These are phyloP conservation scores for Pyrrhoderma lamaoense DNA, from an alignment of 1,284 basidiomycete species.

Conservation along the genomic window DNA sequence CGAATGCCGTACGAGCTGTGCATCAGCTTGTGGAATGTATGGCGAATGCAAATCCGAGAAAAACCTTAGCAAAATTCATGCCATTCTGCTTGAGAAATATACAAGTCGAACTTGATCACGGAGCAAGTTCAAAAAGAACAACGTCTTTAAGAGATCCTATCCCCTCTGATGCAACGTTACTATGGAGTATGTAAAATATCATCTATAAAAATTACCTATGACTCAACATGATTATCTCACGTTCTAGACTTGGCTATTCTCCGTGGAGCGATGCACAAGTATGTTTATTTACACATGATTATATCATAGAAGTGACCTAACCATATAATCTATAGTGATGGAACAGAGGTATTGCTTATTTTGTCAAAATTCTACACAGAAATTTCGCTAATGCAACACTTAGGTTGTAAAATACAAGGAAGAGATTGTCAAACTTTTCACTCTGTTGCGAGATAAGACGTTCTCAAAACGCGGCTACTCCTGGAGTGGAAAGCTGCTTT, in stretches of 20 bases:
- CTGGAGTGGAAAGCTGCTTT: constrained; percentile 74
- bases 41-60: constrained; percentile 71
- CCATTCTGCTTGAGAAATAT: constrained; percentile 72
- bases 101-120: constrained; percentile 71
- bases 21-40: constrained; percentile 85
- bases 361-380: not conserved
- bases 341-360: constrained; percentile 42
- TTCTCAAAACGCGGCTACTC: constrained; percentile 81
- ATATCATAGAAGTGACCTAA: constrained; percentile 8
- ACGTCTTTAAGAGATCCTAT: constrained; percentile 69
- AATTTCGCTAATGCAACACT: constrained; percentile 14
- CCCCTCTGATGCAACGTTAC: constrained; percentile 80
- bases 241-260: constrained; percentile 59
- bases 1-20: constrained; percentile 82
- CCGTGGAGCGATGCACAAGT: constrained; percentile 65
- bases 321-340: constrained; percentile 39
- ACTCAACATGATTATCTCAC: constrained; percentile 1
- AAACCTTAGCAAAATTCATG: constrained; percentile 73
- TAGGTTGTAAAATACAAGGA: constrained; percentile 60
- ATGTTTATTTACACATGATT: constrained; percentile 26
- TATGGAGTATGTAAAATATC: constrained; percentile 62
- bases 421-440: constrained; percentile 59
- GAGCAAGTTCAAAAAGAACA: constrained; percentile 78
- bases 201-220: constrained; percentile 2
- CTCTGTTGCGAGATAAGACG: constrained; percentile 61